Evolutionary conservation across 106 monocot genomes (phyloP).

Genomic region (Allium sativum): DNA sequence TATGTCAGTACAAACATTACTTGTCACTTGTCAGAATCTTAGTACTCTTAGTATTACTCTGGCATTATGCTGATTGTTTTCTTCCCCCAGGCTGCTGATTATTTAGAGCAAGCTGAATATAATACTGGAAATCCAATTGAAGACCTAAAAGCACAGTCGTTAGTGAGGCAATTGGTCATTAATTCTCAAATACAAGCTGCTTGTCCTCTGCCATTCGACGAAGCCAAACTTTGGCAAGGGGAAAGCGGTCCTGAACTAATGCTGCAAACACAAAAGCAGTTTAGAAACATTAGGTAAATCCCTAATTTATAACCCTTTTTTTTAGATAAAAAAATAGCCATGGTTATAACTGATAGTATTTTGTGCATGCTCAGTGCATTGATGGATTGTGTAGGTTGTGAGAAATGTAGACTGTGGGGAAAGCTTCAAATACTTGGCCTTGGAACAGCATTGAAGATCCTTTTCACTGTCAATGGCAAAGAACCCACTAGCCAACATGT

Average conservation of each 20-base stretch:
- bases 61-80: background rate
- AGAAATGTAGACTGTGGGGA: conserved; percentile 95
- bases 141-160: conserved; percentile 76
- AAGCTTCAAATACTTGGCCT: conserved; percentile 98
- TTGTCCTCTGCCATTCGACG: conserved; percentile 89
- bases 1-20: background rate
- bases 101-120: conserved; percentile 89
- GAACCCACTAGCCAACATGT: conserved; percentile 41
- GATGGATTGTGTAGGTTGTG: conserved; percentile 99
- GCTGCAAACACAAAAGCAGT: conserved; percentile 79
- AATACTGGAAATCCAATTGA: conserved; percentile 62
- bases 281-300: conserved; percentile 82
- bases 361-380: conserved; percentile 44
- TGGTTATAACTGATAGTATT: background rate
- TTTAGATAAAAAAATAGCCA: background rate
- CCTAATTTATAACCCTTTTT: background rate
- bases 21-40: background rate
- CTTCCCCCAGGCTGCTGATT: conserved; percentile 65
- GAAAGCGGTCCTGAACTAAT: conserved; percentile 75
- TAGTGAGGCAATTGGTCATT: conserved; percentile 70
- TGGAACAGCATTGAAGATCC: conserved; percentile 92
- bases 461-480: conserved; percentile 72
- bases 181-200: conserved; percentile 66
- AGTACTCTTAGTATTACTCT: background rate
- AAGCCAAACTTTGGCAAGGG: conserved; percentile 96